Evolutionary conservation across 306 rosid species (phyloP).

Genomic region (Cicer chorassanicum): DNA sequence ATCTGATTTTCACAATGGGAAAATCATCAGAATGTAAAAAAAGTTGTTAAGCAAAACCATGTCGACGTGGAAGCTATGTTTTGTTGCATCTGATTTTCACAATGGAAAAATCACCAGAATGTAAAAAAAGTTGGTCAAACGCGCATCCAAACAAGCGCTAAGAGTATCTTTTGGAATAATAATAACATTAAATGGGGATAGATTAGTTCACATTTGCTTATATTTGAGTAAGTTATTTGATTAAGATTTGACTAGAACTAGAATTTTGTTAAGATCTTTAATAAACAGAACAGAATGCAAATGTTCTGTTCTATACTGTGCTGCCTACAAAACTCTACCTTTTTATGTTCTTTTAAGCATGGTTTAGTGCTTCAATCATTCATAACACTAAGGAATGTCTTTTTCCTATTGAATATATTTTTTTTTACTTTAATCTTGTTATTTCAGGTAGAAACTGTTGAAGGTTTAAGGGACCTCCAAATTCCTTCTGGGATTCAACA

Average conservation of each 20-base stretch:
- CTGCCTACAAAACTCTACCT: neutral
- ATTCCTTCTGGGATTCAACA: conserved; percentile 93
- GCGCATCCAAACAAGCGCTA: too few relatives aligned
- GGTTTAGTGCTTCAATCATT: conserved; percentile 26
- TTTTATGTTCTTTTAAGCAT: conserved; percentile 4
- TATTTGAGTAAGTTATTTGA: conserved; percentile 15
- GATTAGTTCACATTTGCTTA: too few relatives aligned
- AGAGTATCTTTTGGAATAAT: too few relatives aligned
- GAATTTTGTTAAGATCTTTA: neutral
- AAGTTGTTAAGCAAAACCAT: too few relatives aligned
- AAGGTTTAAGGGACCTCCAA: conserved; percentile 71
- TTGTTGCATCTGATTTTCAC: too few relatives aligned
- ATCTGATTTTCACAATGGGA: too few relatives aligned
- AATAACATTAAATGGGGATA: too few relatives aligned
- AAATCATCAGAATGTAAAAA: too few relatives aligned
- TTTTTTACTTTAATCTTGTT: conserved; percentile 37
- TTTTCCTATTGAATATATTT: conserved; percentile 8
- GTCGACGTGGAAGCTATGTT: too few relatives aligned
- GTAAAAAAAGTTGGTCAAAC: too few relatives aligned
- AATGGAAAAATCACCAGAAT: too few relatives aligned
- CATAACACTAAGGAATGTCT: conserved; percentile 29
- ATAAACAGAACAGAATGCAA: neutral
- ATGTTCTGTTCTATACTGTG: neutral
- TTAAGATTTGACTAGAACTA: neutral
- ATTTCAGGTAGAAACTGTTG: conserved; percentile 90